phyloP scores from a whole-genome alignment of 2,329 filamentous ascomycete species.

The Cercospora sp. region DNA sequence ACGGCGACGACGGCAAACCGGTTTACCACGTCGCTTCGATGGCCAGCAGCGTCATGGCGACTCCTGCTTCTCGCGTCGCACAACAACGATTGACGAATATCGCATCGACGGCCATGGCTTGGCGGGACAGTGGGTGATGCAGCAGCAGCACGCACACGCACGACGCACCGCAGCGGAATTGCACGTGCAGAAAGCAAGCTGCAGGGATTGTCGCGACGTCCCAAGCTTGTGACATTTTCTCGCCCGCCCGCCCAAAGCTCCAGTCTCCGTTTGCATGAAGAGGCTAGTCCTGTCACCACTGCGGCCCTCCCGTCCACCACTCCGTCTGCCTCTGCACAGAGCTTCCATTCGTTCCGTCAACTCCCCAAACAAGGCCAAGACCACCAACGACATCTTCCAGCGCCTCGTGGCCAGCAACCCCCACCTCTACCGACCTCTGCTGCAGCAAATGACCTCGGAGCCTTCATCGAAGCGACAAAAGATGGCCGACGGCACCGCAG shows the following conservation, averaged over 20 bases:
- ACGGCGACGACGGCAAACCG: not conserved
- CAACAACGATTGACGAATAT: not conserved
- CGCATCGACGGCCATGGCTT: slow-evolving; percentile 1
- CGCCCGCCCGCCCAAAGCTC: not conserved
- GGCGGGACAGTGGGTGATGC: not conserved
- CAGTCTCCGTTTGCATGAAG: slow-evolving; percentile 11
- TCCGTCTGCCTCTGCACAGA: slow-evolving; percentile 4
- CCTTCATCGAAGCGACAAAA: slow-evolving; percentile 75
- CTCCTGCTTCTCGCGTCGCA: not conserved
- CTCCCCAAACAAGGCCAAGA: slow-evolving; percentile 14
- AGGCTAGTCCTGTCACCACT: not conserved
- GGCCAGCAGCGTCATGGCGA: not conserved
- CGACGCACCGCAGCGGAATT: not conserved
- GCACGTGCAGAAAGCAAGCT: not conserved
- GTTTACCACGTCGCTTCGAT: not conserved
- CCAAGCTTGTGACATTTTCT: slow-evolving; percentile 5
- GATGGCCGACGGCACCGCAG: slow-evolving; percentile 54
- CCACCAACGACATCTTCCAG: slow-evolving; percentile 16
- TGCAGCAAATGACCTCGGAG: slow-evolving; percentile 29
- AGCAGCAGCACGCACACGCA: not conserved
- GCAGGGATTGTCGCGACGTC: slow-evolving; percentile 1
- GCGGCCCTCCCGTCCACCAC: not conserved
- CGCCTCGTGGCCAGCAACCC: slow-evolving; percentile 21
- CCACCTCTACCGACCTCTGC: slow-evolving; percentile 21
- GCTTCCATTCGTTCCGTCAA: not conserved